Evolutionary conservation across 129 eudicot species (phyloP).

Genomic region (Flaveria brownii): DNA sequence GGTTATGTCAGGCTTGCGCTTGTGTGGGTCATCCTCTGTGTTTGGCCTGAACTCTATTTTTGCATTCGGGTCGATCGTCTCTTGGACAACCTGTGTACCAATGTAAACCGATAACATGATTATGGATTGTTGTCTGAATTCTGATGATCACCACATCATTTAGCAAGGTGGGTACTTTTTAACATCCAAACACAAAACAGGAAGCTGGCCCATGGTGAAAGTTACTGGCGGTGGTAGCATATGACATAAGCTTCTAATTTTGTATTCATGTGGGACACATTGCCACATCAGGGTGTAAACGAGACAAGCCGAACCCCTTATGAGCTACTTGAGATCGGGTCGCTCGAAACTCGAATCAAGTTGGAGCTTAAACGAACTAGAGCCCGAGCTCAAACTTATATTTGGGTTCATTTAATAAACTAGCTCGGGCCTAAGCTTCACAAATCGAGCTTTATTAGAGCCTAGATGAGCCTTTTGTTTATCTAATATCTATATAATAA

Average conservation of each 20-base stretch:
- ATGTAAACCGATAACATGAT: background rate
- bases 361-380: too few species aligned
- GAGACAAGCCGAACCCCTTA: too few species aligned
- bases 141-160: background rate
- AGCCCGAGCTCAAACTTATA: too few species aligned
- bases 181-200: background rate
- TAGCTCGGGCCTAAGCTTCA: too few species aligned
- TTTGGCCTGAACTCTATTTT: slow-evolving; percentile 79
- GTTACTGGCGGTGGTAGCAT: background rate
- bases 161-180: background rate
- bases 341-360: too few species aligned
- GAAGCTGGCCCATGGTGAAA: background rate
- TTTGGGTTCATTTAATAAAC: too few species aligned
- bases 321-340: too few species aligned
- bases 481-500: too few species aligned
- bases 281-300: too few species aligned
- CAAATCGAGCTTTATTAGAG: too few species aligned
- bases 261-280: too few species aligned
- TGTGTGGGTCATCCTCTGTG: slow-evolving; percentile 98
- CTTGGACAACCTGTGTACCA: slow-evolving; percentile 76
- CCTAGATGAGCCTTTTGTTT: too few species aligned
- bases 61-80: slow-evolving; percentile 92
- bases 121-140: background rate
- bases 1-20: slow-evolving; percentile 89
- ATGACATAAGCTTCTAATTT: background rate